A percentile compares a stretch with the other conserved stretches of the same genome.
These are phyloP conservation scores for Penicillium turbatum DNA, from an alignment of 495 filamentous ascomycete genomes.

Conservation along the genomic window DNA sequence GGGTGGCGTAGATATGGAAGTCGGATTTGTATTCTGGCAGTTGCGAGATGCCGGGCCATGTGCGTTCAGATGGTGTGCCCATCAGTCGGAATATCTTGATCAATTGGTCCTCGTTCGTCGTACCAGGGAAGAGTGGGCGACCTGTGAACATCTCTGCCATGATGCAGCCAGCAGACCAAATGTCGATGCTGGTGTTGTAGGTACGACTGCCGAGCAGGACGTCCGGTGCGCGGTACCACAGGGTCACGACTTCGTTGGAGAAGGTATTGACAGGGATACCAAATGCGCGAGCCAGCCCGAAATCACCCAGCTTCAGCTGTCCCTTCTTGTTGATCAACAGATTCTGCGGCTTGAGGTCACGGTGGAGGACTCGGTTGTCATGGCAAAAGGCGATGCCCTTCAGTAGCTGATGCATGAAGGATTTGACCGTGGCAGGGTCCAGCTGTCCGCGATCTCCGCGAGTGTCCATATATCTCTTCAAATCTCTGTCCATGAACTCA, in stretches of 20 bases:
- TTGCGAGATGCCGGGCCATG: conserved; percentile 85
- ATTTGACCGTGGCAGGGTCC: conserved; percentile 84
- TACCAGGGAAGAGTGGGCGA: conserved; percentile 87
- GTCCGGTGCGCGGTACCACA: conserved; percentile 95
- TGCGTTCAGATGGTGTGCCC: conserved; percentile 88
- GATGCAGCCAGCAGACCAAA: conserved; percentile 96
- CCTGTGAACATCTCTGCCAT: conserved; percentile 99
- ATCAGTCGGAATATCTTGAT: conserved; percentile 95
- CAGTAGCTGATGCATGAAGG: conserved; percentile 94
- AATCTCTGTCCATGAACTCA: conserved; percentile 95
- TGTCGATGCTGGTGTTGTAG: conserved; percentile 97
- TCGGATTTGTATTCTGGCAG: conserved; percentile 93
- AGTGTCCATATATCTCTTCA: conserved; percentile 99
- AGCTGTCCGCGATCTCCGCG: conserved; percentile 78
- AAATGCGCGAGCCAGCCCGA: conserved; percentile 87
- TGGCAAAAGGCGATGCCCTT: conserved; percentile 96
- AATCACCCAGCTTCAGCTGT: conserved; percentile 89
- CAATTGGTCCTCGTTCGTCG: conserved; percentile 93
- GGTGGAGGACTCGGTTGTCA: conserved; percentile 89
- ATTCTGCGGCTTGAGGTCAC: conserved; percentile 95
- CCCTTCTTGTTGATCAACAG: conserved; percentile 91
- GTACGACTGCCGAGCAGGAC: conserved; percentile 86
- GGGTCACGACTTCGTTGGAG: conserved; percentile 93
- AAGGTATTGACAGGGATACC: conserved; percentile 98
- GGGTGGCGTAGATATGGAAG: conserved; percentile 93